Evolutionary conservation across 306 rosid species (phyloP).

Genomic region (Fragaria iinumae): DNA sequence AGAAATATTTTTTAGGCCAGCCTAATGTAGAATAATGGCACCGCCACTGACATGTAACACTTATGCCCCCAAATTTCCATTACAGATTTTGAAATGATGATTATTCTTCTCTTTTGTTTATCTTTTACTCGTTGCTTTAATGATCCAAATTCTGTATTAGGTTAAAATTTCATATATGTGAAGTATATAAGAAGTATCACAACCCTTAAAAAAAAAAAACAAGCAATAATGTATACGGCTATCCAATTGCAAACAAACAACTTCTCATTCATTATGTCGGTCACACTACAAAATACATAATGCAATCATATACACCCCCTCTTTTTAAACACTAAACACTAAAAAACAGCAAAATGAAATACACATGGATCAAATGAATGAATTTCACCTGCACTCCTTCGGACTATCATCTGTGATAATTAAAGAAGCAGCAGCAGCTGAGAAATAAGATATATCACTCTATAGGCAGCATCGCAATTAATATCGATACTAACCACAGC

Average conservation of each 20-base stretch:
- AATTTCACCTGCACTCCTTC: constrained; percentile 51
- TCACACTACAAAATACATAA: constrained; percentile 45
- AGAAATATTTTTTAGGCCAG: too few relatives aligned
- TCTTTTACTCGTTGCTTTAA: too few relatives aligned
- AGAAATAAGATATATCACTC: constrained; percentile 53
- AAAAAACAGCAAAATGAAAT: constrained; percentile 38
- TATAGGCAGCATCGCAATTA: constrained; percentile 66
- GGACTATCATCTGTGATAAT: constrained; percentile 50
- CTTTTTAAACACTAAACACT: constrained; percentile 35
- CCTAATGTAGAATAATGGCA: too few relatives aligned
- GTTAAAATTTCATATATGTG: too few relatives aligned
- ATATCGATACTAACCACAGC: constrained; percentile 48
- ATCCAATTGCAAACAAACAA: constrained; percentile 42
- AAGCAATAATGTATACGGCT: background rate
- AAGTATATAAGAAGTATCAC: too few relatives aligned
- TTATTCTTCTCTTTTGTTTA: too few relatives aligned
- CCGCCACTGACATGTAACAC: too few relatives aligned
- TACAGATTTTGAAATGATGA: too few relatives aligned
- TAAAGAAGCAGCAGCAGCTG: constrained; percentile 46
- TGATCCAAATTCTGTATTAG: too few relatives aligned
- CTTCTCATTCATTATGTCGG: constrained; percentile 50
- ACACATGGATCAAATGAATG: constrained; percentile 64
- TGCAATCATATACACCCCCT: constrained; percentile 68
- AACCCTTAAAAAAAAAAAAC: too few relatives aligned
- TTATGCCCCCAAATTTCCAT: too few relatives aligned